Conservation (phyloP, 768 basidiomycete species). For the Xerocomellus chrysenteron region DNA sequence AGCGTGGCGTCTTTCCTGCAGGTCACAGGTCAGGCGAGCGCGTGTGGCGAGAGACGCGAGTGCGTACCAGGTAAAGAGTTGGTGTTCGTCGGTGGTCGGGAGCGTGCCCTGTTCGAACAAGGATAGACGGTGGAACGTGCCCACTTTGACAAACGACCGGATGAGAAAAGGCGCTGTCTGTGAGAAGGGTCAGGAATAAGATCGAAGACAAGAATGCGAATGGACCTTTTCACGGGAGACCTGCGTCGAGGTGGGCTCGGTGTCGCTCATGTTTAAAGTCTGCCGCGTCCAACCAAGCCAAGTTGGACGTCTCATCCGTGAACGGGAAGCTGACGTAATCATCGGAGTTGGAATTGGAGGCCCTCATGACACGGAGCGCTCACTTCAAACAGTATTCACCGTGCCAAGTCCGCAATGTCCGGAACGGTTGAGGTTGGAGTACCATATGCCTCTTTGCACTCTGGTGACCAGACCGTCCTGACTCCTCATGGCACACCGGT, state of each 20-base stretch:
- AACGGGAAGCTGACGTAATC: not conserved
- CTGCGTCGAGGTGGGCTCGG: conserved; percentile 43
- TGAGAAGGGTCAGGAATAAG: not conserved
- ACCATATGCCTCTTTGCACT: too few relatives aligned
- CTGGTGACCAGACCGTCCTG: too few relatives aligned
- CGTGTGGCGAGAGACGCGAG: not conserved
- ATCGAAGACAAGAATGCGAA: not conserved
- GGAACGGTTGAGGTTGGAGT: too few relatives aligned
- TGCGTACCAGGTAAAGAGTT: conserved; percentile 74
- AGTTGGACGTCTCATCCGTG: too few relatives aligned
- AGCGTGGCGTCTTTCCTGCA: conserved; percentile 80
- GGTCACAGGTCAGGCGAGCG: not conserved
- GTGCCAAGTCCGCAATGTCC: not conserved
- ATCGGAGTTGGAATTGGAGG: too few relatives aligned
- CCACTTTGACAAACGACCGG: conserved; percentile 79
- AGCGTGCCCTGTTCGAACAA: conserved; percentile 77
- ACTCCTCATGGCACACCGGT: too few relatives aligned
- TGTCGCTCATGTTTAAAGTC: conserved; percentile 28
- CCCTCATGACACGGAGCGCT: not conserved
- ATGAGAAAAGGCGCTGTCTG: conserved; percentile 83
- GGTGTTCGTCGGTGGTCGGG: conserved; percentile 79
- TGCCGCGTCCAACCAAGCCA: not conserved
- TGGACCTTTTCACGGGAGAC: conserved; percentile 61
- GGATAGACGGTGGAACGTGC: conserved; percentile 67
- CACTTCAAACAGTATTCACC: not conserved